Evolutionary conservation across 257 asterid genomes (phyloP).

Genomic region (Penstemon davidsonii): DNA sequence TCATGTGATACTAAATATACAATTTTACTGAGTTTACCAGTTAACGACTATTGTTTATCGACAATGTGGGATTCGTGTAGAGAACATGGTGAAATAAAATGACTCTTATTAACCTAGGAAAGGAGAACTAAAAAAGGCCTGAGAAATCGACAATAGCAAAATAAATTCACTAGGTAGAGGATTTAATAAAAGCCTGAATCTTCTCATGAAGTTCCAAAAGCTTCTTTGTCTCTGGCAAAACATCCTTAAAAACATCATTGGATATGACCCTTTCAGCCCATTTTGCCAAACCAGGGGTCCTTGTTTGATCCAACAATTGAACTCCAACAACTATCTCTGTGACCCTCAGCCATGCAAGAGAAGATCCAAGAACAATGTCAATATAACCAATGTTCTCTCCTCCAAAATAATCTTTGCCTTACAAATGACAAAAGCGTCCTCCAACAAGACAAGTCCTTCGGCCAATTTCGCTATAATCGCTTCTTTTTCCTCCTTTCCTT

Average conservation of each 20-base stretch:
- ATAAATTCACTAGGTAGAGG: not conserved
- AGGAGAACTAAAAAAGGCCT: too few relatives aligned
- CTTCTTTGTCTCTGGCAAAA: conserved; percentile 50
- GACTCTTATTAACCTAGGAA: too few relatives aligned
- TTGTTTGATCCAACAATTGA: conserved; percentile 43
- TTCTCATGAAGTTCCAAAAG: conserved; percentile 40
- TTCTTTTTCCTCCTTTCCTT: conserved; percentile 43
- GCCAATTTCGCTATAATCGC: conserved; percentile 23
- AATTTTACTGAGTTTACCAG: too few relatives aligned
- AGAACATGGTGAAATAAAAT: too few relatives aligned
- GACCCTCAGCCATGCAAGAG: conserved; percentile 47
- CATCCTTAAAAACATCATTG: conserved; percentile 44
- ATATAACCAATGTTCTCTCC: conserved; percentile 56
- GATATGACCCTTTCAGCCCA: conserved; percentile 51
- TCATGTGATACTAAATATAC: too few relatives aligned
- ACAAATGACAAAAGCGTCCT: conserved; percentile 51
- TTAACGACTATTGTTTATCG: too few relatives aligned
- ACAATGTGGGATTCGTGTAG: too few relatives aligned
- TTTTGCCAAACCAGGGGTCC: conserved; percentile 44
- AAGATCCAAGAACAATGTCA: conserved; percentile 64
- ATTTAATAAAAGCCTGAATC: conserved; percentile 13
- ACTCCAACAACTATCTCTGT: conserved; percentile 29
- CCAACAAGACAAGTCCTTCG: conserved; percentile 49
- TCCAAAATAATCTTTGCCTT: conserved; percentile 52
- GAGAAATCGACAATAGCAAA: too few relatives aligned